phyloP scores from a whole-genome alignment of 352 stramenopile species.

The Pythium brachiatum region DNA sequence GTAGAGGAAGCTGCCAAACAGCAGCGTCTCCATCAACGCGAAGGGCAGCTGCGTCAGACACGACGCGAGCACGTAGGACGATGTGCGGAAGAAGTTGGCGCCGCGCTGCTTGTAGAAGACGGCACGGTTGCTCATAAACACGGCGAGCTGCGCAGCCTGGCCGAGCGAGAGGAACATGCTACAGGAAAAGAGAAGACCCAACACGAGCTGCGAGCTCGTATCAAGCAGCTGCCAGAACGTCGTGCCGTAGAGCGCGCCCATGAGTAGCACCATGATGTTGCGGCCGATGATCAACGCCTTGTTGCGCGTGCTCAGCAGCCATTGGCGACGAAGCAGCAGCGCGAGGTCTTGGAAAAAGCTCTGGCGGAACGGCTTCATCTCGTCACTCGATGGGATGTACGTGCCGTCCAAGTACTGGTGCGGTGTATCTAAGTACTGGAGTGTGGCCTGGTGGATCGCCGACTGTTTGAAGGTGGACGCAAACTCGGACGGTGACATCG shows the following conservation, averaged over 20 bases:
- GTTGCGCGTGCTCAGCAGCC: slow-evolving; percentile 43
- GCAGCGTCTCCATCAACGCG: slow-evolving; percentile 35
- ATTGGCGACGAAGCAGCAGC: slow-evolving; percentile 29
- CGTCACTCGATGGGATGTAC: slow-evolving; percentile 16
- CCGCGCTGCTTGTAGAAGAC: slow-evolving; percentile 74
- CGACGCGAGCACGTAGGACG: slow-evolving; percentile 53
- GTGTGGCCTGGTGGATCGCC: slow-evolving; percentile 12
- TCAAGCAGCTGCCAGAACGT: slow-evolving; percentile 25
- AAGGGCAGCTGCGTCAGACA: slow-evolving; percentile 40
- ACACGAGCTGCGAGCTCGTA: slow-evolving; percentile 24
- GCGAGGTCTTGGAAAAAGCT: slow-evolving; percentile 3
- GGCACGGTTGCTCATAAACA: slow-evolving; percentile 40
- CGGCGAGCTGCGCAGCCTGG: slow-evolving; percentile 54
- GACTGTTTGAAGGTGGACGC: slow-evolving; percentile 20
- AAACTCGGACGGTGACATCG: slow-evolving; percentile 22
- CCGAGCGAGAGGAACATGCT: slow-evolving; percentile 1
- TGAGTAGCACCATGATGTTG: slow-evolving; percentile 27
- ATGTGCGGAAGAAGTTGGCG: slow-evolving; percentile 60
- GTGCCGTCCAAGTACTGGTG: slow-evolving; percentile 86
- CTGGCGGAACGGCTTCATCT: slow-evolving; percentile 7
- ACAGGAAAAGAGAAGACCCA: slow-evolving; percentile 34
- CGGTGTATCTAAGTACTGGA: slow-evolving; percentile 75
- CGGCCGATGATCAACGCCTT: slow-evolving; percentile 26
- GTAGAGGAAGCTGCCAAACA: slow-evolving; percentile 44
- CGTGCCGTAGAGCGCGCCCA: slow-evolving; percentile 24